A percentile compares a stretch with the other conserved stretches of the same genome.
Conservation (phyloP, 192 early-diverging fungal species). For the Chytriomyces confervae region DNA sequence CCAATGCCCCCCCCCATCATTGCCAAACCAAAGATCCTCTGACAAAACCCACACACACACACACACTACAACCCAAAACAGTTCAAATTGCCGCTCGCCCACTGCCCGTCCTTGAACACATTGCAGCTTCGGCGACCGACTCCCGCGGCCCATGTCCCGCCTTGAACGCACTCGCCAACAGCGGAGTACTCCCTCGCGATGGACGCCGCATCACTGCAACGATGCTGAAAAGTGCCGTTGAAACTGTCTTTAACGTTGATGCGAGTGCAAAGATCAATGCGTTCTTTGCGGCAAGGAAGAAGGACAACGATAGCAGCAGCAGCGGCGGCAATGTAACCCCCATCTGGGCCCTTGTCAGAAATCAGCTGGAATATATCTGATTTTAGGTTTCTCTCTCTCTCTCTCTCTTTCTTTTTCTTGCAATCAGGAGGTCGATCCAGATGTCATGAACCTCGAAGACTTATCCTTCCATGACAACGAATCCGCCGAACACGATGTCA, state of each 20-base stretch:
- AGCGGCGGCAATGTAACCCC: too few relatives aligned
- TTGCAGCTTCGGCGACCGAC: neutral
- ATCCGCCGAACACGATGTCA: conserved; percentile 49
- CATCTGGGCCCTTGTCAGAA: too few relatives aligned
- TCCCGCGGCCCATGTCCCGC: conserved; percentile 21
- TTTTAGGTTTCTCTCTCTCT: conserved; percentile 7
- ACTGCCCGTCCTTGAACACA: too few relatives aligned
- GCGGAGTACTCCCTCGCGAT: conserved; percentile 44
- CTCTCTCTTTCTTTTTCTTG: neutral
- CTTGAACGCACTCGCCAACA: conserved; percentile 41
- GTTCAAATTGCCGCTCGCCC: too few relatives aligned
- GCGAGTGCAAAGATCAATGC: neutral
- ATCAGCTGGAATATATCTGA: neutral
- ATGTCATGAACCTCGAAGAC: conserved; percentile 1
- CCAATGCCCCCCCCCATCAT: too few relatives aligned
- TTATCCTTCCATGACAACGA: neutral
- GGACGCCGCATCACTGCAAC: conserved; percentile 27
- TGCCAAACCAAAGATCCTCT: too few relatives aligned
- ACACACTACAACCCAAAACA: too few relatives aligned
- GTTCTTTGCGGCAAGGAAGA: too few relatives aligned
- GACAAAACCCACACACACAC: too few relatives aligned
- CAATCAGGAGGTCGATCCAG: too few relatives aligned
- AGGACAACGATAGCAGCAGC: too few relatives aligned
- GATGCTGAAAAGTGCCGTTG: conserved; percentile 7
- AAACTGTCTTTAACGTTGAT: conserved; percentile 8